Percentiles rank a stretch among this genome's conserved stretches.
These are phyloP conservation scores for Ophiostoma ips DNA, from an alignment of 2,329 filamentous ascomycete genomes.

Conservation along the genomic window DNA sequence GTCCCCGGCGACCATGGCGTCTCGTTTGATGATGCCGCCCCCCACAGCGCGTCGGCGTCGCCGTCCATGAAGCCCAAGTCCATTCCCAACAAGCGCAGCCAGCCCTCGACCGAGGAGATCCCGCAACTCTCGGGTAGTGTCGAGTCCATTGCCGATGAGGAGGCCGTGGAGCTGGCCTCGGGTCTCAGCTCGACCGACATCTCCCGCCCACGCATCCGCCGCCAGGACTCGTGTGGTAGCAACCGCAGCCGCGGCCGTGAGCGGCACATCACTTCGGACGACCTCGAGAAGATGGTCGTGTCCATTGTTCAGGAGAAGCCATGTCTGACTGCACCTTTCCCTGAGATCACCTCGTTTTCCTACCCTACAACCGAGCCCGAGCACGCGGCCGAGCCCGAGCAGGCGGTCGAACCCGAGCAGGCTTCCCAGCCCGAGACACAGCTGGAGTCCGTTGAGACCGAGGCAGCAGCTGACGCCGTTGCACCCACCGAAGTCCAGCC, in stretches of 20 bases:
- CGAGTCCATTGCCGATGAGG: conserved; percentile 59
- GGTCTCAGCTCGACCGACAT: conserved; percentile 44
- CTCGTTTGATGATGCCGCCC: background rate
- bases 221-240: conserved; percentile 56
- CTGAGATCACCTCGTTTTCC: conserved; percentile 19
- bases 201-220: conserved; percentile 51
- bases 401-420: conserved; percentile 19
- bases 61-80: conserved; percentile 34
- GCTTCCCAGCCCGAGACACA: no score
- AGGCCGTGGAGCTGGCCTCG: conserved; percentile 42
- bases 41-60: conserved; percentile 30
- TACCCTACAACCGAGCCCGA: background rate
- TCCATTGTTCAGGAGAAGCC: conserved; percentile 84
- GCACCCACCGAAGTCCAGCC: background rate
- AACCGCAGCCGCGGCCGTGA: conserved; percentile 61
- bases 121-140: conserved; percentile 67
- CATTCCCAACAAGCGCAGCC: conserved; percentile 24
- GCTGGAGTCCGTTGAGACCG: background rate
- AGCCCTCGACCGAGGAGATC: conserved; percentile 35
- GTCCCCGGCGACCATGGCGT: background rate
- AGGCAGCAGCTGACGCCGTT: background rate
- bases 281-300: conserved; percentile 86
- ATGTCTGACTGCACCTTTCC: conserved; percentile 42
- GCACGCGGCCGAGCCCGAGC: background rate
- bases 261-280: conserved; percentile 82